These are phyloP conservation scores for Platanthera guangdongensis DNA, from an alignment of 106 monocot species.

Conservation along the genomic window DNA sequence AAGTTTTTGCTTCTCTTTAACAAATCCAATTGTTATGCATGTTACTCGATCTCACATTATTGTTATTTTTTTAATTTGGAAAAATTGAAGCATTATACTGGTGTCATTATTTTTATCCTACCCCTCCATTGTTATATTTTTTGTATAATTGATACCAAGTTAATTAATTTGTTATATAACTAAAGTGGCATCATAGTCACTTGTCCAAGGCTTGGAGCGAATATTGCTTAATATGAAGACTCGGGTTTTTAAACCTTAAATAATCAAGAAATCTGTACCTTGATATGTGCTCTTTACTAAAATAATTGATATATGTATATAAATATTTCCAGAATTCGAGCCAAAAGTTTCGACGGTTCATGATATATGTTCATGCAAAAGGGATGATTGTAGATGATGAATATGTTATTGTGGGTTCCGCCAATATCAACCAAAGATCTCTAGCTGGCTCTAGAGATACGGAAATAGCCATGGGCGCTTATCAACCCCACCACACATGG, in stretches of 20 bases:
- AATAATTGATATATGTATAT: not conserved
- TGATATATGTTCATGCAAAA: slow-evolving; percentile 89
- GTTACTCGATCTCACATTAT: not conserved
- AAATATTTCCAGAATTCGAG: slow-evolving; percentile 22
- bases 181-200: not conserved
- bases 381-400: slow-evolving; percentile 93
- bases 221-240: not conserved
- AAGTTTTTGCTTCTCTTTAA: too few species aligned
- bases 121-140: too few species aligned
- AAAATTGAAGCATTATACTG: not conserved
- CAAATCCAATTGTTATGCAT: too few species aligned
- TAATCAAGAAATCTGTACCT: not conserved
- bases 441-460: slow-evolving; percentile 70
- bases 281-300: not conserved
- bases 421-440: slow-evolving; percentile 87
- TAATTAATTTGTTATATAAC: not conserved
- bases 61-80: not conserved
- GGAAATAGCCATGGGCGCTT: slow-evolving; percentile 83
- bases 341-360: slow-evolving; percentile 59
- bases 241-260: not conserved
- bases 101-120: not conserved
- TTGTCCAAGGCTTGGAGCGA: not conserved
- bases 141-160: not conserved
- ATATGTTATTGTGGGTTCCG: slow-evolving; percentile 77
- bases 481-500: slow-evolving; percentile 64